These are phyloP conservation scores for Penicillium canariense DNA, from an alignment of 495 filamentous ascomycete species.

Conservation along the genomic window DNA sequence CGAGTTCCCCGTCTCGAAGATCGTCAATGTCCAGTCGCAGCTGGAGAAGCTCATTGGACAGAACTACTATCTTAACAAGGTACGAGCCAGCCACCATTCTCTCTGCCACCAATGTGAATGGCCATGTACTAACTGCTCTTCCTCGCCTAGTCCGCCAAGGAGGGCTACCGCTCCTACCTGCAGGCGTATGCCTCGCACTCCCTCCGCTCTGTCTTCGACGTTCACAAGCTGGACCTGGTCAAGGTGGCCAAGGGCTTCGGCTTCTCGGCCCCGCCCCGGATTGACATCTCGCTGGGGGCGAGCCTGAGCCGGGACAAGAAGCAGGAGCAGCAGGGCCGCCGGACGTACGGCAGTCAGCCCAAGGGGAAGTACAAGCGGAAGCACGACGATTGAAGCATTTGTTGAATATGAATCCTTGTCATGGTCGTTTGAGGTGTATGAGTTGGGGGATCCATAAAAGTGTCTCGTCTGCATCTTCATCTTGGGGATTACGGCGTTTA, in stretches of 20 bases:
- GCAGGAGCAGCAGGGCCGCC: slow-evolving; percentile 62
- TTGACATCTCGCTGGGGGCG: slow-evolving; percentile 84
- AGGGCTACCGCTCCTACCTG: slow-evolving; percentile 78
- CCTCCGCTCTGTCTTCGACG: slow-evolving; percentile 86
- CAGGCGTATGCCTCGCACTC: slow-evolving; percentile 93
- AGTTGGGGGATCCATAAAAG: slow-evolving; percentile 16
- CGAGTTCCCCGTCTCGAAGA: slow-evolving; percentile 88
- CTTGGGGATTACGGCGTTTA: slow-evolving; percentile 25
- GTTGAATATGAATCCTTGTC: background rate
- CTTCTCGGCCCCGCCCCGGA: slow-evolving; percentile 81
- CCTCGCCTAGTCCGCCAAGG: slow-evolving; percentile 55
- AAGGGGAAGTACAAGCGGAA: slow-evolving; percentile 51
- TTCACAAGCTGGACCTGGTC: slow-evolving; percentile 86
- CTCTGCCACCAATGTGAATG: background rate
- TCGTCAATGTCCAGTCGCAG: slow-evolving; percentile 92
- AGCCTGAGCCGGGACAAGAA: slow-evolving; percentile 90
- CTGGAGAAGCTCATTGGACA: slow-evolving; percentile 86
- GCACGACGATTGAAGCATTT: slow-evolving; percentile 19
- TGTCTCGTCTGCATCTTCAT: slow-evolving; percentile 27
- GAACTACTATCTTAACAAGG: slow-evolving; percentile 96
- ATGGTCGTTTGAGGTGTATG: slow-evolving; percentile 5
- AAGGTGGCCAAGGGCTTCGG: slow-evolving; percentile 96
- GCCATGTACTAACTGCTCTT: slow-evolving; percentile 15
- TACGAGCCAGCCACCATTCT: slow-evolving; percentile 22
- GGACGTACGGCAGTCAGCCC: slow-evolving; percentile 77